Percentiles rank a stretch among this genome's conserved stretches.
These are phyloP conservation scores for Mariannaea elegans DNA, from an alignment of 2,329 filamentous ascomycete genomes.

Conservation along the genomic window DNA sequence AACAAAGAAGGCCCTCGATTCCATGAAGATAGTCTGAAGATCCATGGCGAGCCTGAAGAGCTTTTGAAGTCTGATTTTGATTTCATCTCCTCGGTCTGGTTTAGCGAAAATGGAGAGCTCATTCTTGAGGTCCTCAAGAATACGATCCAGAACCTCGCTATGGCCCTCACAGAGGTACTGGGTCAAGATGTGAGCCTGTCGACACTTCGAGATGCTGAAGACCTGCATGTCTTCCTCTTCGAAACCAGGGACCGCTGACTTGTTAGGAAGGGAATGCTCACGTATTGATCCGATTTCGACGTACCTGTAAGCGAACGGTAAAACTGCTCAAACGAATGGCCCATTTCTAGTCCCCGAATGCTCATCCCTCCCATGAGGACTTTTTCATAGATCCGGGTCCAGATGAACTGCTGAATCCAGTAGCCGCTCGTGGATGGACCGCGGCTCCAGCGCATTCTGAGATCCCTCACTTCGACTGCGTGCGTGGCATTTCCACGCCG, in stretches of 20 bases:
- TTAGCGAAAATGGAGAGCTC: background rate
- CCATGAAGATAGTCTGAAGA: background rate
- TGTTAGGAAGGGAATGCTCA: no score
- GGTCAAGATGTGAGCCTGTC: background rate
- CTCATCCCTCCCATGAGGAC: background rate
- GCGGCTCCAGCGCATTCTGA: background rate
- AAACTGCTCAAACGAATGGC: background rate
- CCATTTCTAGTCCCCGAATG: background rate
- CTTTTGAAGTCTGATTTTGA: background rate
- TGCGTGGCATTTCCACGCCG: background rate
- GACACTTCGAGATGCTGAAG: background rate
- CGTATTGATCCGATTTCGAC: no score
- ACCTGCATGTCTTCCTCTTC: background rate
- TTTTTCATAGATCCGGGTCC: background rate
- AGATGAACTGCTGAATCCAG: background rate
- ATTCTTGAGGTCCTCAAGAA: background rate
- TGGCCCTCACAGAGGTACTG: background rate
- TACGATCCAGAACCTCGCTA: background rate
- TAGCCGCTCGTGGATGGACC: background rate
- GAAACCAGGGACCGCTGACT: background rate
- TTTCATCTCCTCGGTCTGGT: background rate
- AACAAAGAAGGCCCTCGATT: background rate
- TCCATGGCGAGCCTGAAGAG: background rate
- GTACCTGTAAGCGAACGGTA: background rate
- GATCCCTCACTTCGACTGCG: background rate